phyloP scores from a whole-genome alignment of 2,329 filamentous ascomycete species.

The Pseudogymnoascus sp. region DNA sequence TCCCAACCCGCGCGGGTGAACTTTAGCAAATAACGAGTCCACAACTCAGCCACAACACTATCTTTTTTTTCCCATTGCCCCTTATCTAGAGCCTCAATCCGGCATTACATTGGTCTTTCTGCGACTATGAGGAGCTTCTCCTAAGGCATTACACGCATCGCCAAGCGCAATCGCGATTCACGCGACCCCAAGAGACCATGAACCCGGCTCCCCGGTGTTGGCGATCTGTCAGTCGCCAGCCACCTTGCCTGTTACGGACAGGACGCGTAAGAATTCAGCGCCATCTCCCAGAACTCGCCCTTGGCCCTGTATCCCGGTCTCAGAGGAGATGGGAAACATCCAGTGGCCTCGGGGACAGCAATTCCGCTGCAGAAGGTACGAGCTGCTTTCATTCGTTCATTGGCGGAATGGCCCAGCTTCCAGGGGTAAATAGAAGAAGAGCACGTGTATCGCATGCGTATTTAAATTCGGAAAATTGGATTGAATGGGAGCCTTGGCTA shows the following conservation, averaged over 20 bases:
- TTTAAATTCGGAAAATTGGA: not conserved
- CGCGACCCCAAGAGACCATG: not conserved
- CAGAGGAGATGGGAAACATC: conserved; percentile 8
- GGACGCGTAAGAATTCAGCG: not conserved
- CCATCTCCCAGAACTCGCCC: not conserved
- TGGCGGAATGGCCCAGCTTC: not conserved
- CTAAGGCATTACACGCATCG: conserved; percentile 1
- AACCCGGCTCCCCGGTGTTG: conserved; percentile 4
- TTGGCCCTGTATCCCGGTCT: not conserved
- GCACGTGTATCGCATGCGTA: not conserved
- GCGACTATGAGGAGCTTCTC: conserved; percentile 2
- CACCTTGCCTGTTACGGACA: conserved; percentile 2
- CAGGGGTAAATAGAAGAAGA: not conserved
- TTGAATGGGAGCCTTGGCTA: not conserved
- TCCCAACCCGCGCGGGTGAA: not conserved
- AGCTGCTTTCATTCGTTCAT: not conserved
- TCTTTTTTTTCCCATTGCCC: not conserved
- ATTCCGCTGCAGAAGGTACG: conserved; percentile 7
- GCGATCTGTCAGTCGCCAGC: conserved; percentile 4
- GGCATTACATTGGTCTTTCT: not conserved
- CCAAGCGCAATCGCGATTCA: not conserved
- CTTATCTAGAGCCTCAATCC: not conserved
- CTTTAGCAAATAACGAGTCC: not conserved
- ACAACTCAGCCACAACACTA: conserved; percentile 8
- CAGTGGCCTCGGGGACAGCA: conserved; percentile 9